phyloP scores from a whole-genome alignment of 202 grass and related monocot genomes.

The Panicum virgatum region DNA sequence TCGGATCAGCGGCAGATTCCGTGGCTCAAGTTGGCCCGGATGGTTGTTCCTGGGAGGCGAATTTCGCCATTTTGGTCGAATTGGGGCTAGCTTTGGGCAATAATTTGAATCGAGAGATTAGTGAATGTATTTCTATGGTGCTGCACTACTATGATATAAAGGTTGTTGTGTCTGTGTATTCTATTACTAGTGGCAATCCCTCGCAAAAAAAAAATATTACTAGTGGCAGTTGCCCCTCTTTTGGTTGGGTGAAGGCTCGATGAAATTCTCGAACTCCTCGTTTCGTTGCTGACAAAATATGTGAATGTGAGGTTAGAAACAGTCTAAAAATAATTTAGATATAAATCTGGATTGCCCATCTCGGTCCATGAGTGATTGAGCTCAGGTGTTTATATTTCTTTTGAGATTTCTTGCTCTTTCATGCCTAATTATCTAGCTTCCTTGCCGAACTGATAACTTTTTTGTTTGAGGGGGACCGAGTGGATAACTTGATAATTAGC shows the following conservation, averaged over 20 bases:
- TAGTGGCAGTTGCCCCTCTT: not conserved
- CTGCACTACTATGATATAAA: not conserved
- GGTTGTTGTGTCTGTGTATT: not conserved
- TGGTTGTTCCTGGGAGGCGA: not conserved
- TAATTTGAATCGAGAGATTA: not conserved
- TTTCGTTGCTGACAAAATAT: not conserved
- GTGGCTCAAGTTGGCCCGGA: not conserved
- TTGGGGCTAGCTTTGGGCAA: not conserved
- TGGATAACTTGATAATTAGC: not conserved
- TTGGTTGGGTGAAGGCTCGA: not conserved
- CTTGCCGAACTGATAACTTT: not conserved
- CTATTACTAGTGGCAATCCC: conserved; percentile 2
- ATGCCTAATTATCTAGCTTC: not conserved
- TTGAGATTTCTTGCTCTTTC: not conserved
- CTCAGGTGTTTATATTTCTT: not conserved
- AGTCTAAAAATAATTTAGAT: not conserved
- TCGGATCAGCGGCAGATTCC: not conserved
- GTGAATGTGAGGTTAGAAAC: not conserved
- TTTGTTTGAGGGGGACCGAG: too few species aligned
- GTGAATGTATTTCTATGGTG: not conserved
- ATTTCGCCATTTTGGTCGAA: not conserved
- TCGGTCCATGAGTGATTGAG: not conserved
- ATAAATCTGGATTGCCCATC: not conserved
- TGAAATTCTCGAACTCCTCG: not conserved
- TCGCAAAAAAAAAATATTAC: too few species aligned